phyloP scores from a whole-genome alignment of 1,284 basidiomycete genomes.

The Entoloma clypeatum region DNA sequence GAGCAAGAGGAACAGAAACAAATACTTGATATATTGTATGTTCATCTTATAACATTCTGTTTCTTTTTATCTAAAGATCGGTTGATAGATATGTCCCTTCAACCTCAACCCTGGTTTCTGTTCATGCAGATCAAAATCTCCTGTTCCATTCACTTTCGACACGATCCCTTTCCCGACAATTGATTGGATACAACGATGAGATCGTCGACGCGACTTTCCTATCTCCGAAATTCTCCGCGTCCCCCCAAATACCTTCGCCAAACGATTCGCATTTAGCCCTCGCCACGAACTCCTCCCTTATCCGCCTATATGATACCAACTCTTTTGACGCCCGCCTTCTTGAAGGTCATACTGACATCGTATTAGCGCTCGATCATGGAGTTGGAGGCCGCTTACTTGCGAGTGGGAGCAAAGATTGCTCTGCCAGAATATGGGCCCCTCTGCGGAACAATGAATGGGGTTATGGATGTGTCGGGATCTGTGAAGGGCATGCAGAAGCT shows the following conservation, averaged over 20 bases:
- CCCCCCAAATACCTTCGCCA: conserved; percentile 4
- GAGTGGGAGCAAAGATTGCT: conserved; percentile 91
- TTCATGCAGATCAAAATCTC: conserved; percentile 97
- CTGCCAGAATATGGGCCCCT: conserved; percentile 83
- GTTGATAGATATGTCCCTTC: conserved; percentile 61
- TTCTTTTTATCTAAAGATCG: conserved; percentile 18
- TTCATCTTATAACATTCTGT: conserved; percentile 22
- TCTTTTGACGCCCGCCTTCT: conserved; percentile 80
- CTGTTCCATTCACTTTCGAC: conserved; percentile 77
- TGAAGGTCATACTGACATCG: conserved; percentile 88
- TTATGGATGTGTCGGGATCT: conserved; percentile 83
- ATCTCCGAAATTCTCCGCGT: conserved; percentile 35
- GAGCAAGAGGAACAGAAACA: conserved; percentile 78
- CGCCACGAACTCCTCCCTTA: conserved; percentile 92
- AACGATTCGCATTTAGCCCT: conserved; percentile 80
- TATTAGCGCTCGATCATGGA: conserved; percentile 79
- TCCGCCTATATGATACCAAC: conserved; percentile 78
- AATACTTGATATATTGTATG: conserved; percentile 69
- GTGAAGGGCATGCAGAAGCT: conserved; percentile 93
- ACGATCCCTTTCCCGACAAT: conserved; percentile 68
- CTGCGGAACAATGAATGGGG: conserved; percentile 35
- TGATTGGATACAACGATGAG: conserved; percentile 98
- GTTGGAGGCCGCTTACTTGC: conserved; percentile 71
- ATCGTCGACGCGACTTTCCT: conserved; percentile 89
- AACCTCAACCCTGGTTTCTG: conserved; percentile 71